phyloP scores from a whole-genome alignment of 176 grass and related monocot species.

The Eleusine indica region DNA sequence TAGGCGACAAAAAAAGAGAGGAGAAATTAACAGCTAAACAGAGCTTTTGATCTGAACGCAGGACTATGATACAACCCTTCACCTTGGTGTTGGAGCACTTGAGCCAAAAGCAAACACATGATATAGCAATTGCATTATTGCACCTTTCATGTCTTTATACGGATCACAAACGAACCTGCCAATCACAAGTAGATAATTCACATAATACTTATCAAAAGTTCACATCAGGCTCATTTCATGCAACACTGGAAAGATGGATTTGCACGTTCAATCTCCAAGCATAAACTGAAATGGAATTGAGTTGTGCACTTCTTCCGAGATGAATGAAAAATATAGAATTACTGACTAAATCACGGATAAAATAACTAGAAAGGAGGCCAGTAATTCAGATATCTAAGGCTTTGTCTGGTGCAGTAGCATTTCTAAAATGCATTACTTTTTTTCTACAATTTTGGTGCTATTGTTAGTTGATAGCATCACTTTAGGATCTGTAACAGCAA shows the following conservation, averaged over 20 bases:
- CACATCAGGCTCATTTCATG: not conserved
- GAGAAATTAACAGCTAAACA: not conserved
- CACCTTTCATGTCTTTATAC: conserved; percentile 63
- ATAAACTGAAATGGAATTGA: not conserved
- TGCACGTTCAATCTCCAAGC: not conserved
- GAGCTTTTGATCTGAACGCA: not conserved
- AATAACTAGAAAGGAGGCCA: too few relatives aligned
- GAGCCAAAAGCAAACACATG: conserved; percentile 20
- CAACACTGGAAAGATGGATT: not conserved
- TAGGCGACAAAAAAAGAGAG: not conserved
- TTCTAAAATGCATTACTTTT: too few relatives aligned
- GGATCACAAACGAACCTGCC: conserved; percentile 74
- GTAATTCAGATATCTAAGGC: too few relatives aligned
- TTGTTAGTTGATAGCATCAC: too few relatives aligned
- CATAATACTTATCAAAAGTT: conserved; percentile 24
- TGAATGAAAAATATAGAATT: not conserved
- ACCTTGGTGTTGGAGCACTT: not conserved
- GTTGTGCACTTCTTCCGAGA: not conserved
- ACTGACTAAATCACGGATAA: too few relatives aligned
- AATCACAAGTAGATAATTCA: conserved; percentile 13
- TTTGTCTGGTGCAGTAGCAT: too few relatives aligned
- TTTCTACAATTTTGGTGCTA: too few relatives aligned
- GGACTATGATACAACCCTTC: conserved; percentile 1
- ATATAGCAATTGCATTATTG: conserved; percentile 21
- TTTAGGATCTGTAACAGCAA: too few relatives aligned